phyloP scores from a whole-genome alignment of 768 basidiomycete species.

The Russula sp. region DNA sequence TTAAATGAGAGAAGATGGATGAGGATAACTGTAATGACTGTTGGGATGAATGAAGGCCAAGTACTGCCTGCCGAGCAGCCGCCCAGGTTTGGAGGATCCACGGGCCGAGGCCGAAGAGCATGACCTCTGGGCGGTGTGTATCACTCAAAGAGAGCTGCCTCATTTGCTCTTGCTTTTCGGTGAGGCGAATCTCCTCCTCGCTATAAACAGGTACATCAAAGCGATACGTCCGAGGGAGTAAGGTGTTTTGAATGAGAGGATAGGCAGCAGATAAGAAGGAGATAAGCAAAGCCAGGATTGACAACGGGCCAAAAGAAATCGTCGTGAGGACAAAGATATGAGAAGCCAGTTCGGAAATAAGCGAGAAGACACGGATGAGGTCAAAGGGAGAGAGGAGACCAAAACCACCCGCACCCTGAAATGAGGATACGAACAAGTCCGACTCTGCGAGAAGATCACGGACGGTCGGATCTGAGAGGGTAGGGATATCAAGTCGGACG shows the following conservation, averaged over 20 bases:
- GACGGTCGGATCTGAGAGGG: slow-evolving; percentile 62
- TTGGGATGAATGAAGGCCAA: slow-evolving; percentile 46
- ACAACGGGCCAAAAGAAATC: slow-evolving; percentile 46
- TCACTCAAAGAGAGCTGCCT: slow-evolving; percentile 71
- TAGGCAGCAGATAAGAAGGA: slow-evolving; percentile 55
- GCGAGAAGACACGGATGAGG: slow-evolving; percentile 63
- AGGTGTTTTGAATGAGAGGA: slow-evolving; percentile 54
- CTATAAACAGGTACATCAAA: slow-evolving; percentile 40
- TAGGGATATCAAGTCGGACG: slow-evolving; percentile 69
- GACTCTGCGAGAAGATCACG: slow-evolving; percentile 82
- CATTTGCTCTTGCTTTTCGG: slow-evolving; percentile 68
- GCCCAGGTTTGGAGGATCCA: slow-evolving; percentile 83
- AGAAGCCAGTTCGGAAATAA: slow-evolving; percentile 63
- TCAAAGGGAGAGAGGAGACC: slow-evolving; percentile 77
- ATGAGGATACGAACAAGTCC: slow-evolving; percentile 77
- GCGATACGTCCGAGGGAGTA: slow-evolving; percentile 39
- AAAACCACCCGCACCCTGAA: slow-evolving; percentile 64
- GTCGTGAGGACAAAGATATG: slow-evolving; percentile 64
- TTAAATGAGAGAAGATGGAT: slow-evolving; percentile 43
- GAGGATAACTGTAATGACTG: slow-evolving; percentile 26
- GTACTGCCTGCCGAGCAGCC: slow-evolving; percentile 48
- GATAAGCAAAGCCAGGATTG: slow-evolving; percentile 50
- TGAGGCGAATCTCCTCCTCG: slow-evolving; percentile 52
- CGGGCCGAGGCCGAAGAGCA: slow-evolving; percentile 74
- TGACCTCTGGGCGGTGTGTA: slow-evolving; percentile 68